Base-by-base conservation (phyloP, 2,329 filamentous ascomycete species). In the Mycogone perniciosa region DNA sequence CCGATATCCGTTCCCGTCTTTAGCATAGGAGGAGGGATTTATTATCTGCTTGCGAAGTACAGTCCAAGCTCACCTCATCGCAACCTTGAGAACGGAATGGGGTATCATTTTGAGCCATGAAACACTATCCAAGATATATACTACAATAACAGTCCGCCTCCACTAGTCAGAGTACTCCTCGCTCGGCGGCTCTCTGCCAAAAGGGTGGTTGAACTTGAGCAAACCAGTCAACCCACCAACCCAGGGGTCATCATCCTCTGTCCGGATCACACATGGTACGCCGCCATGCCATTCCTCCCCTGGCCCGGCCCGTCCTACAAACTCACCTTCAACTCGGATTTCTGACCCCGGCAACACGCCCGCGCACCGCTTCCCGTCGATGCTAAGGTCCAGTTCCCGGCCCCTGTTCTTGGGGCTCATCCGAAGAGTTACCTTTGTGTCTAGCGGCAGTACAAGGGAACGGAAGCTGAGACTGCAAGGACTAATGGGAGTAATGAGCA, bases 151-250 rank as follows among this genome's bases (percentile, higher is more conserved):
- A 38, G 35, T n/a, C 20, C 8, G 8, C 13, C 27, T 30, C 10
- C 45, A 9, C 57, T 60, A 66, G 42, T 64, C 62, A 39, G 56
- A 46, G 46, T 52, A 57, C 4, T 67, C 64, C 43, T 67, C 64
- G 4, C 59, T 64, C 2, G 59, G 55, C 20, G 65, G 60, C 31
- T 68, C 67, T 53, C 67, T 59, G 30, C 93, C 93, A 75, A 97
- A 97, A 0, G 92, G 91, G 71, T 96, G 89, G 67, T 99, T 99
- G 67, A 97, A 99, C 72, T 99, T 99, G 59, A 99, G 71, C 62
- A 97, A 66, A 7, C 89, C 89, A 64, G 96, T 99, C 63, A 99
- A 70, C 0, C 93, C 92, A 1, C 92, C 92, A 2, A 99, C 92
- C 93, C 93, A 99, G 13, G 92, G 89, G 67, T 97, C 92, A 61